phyloP scores from a whole-genome alignment of 306 rosid genomes.

The Quercus cerris region DNA sequence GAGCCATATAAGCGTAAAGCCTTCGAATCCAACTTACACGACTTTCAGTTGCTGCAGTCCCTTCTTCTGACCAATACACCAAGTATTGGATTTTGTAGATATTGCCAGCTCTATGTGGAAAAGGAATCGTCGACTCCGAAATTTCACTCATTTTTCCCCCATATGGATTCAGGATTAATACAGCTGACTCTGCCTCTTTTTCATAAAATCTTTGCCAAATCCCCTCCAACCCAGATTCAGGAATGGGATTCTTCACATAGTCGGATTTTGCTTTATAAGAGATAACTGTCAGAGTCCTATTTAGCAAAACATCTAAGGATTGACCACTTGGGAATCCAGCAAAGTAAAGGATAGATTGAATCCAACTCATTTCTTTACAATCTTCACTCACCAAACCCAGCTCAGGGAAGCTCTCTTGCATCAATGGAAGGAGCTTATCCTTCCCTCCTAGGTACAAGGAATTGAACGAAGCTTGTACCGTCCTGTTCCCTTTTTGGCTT shows the following conservation, averaged over 20 bases:
- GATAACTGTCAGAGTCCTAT: background rate
- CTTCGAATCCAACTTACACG: background rate
- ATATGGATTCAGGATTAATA: background rate
- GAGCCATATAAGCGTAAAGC: background rate
- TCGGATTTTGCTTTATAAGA: slow-evolving; percentile 31
- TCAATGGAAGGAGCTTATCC: slow-evolving; percentile 12
- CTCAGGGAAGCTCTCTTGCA: slow-evolving; percentile 16
- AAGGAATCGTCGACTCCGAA: background rate
- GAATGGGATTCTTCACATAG: slow-evolving; percentile 24
- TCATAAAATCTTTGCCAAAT: slow-evolving; percentile 1
- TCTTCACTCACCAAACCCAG: slow-evolving; percentile 1
- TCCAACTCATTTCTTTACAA: slow-evolving; percentile 26
- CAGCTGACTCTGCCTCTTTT: background rate
- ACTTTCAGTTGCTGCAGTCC: background rate
- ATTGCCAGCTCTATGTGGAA: slow-evolving; percentile 16
- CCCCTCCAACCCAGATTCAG: slow-evolving; percentile 5
- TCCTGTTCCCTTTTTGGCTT: background rate
- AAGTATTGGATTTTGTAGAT: background rate
- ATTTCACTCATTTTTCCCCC: slow-evolving; percentile 16
- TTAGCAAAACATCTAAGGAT: slow-evolving; percentile 23
- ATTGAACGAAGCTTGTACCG: background rate
- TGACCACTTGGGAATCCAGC: background rate
- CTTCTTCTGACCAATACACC: slow-evolving; percentile 11
- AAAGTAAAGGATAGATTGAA: slow-evolving; percentile 14
- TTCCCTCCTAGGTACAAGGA: slow-evolving; percentile 18